Evolutionary conservation across 129 eudicot species (phyloP), one percentile per base, ranked within the genome.

Genomic region (Lactuca saligna): DNA sequence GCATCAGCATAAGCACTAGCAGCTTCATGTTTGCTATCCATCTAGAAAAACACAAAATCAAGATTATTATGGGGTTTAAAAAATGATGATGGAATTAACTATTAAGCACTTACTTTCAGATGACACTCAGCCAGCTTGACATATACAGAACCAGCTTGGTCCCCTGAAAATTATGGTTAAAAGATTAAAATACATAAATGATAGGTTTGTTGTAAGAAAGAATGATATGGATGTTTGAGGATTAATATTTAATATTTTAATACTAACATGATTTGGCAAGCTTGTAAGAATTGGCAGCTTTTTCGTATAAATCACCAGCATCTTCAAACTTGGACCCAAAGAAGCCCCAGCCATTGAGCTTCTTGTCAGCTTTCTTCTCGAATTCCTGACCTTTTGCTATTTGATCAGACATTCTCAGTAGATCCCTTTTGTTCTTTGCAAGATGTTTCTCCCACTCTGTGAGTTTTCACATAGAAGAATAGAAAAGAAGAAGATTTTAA

Each of bases 21-120:
- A 68, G 98, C 96, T 79, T 92, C 98, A 75, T 92, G 98, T 82
- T 88, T 92, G 91, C 98, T 92, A 68, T 92, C 96, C 86, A 82
- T 57, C 98, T 92, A 73, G 12, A 42, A 79, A 68, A 82, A 68
- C 37, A 68, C 11, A 67, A 49, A 75, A 38, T 63, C 54, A 75
- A 13, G 7, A 68, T 51, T 51, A 76, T 17, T 16, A 61, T 9
- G 25, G 29, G 34, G 68, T n/a, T 62, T 4, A 7, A 14, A 8
- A 60, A 35, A n/a, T 46, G 46, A 61, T 13, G 15, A 49, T 17
- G 50, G 25, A 5, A 11, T 9, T 34, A 48, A 62, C 51, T 63
- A 54, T 60, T 34, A 63, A 76, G 63, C 31, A 54, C 73, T 76
- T 77, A 84, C 98, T 83, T 92, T 92, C 75, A 88, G 54, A 76